Base-by-base conservation (phyloP, 2,329 filamentous ascomycete species). In the Trichoderma sp. region DNA sequence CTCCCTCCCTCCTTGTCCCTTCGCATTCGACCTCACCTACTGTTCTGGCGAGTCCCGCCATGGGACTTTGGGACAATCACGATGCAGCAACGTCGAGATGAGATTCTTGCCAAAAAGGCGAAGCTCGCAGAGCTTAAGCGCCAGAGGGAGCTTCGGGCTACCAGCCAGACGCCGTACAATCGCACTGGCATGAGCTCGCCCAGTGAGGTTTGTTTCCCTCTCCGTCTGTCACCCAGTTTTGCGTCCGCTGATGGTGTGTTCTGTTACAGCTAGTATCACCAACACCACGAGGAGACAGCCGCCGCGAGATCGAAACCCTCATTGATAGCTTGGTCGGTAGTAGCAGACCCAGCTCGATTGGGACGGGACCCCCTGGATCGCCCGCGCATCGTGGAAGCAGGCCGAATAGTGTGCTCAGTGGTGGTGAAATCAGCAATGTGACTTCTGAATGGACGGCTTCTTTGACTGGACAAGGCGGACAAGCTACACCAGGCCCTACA, bases 41-140 rank as follows among this genome's bases (percentile, higher is more conserved):
- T 36, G 28, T 55, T 23, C 50, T 67, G 68, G 68, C 72, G 72
- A 73, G 77, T 81, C 82, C 80, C 82, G 84, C 80, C 71, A 88
- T 88, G 86, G 83, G 85, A 82, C 78, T 81, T 77, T 79, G 77
- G 77, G 80, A 76, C 79, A 74, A 79, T 73, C 81, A 84, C 78
- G 76, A 91, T 92, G 86, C 90, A 92, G 84, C 91, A 95, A 87
- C 92, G 95, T 78, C 92, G 94, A 85, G 94, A 97, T 86, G 96
- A 99, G 86, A 97, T 99, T 76, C 86, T 96, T 77, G 95, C 94
- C 76, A 99, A 99, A 85, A 95, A 93, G 86, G 95, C 95, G 74
- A 98, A 96, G 86, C 93, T 99, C 78, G 95, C 93, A 64, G 96
- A 98, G 87, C 88, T 99, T 75, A 98, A 97, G 85, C 90, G 93